Conservation (phyloP, 2,329 filamentous ascomycete species). For the Knufia petricola region DNA sequence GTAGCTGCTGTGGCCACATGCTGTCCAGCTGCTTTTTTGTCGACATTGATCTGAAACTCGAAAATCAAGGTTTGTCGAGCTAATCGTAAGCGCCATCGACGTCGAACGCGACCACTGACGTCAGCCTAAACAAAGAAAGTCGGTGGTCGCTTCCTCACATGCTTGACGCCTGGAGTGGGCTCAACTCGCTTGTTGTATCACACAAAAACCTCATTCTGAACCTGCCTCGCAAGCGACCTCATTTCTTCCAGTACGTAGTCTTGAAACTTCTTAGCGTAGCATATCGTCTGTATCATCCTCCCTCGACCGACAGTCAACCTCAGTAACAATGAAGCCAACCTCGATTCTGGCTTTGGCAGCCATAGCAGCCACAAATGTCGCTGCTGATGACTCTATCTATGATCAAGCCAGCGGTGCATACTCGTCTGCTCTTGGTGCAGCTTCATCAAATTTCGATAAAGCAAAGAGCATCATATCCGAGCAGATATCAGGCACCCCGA, state of each 20-base stretch:
- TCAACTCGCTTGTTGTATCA: not conserved
- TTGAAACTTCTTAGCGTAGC: too few species aligned
- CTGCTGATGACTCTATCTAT: constrained; percentile 34
- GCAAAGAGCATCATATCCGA: constrained; percentile 59
- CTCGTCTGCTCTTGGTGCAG: constrained; percentile 53
- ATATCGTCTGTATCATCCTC: not conserved
- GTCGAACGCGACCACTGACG: not conserved
- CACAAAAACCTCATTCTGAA: not conserved
- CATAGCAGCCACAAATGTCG: constrained; percentile 26
- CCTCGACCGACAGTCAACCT: not conserved
- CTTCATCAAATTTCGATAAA: constrained; percentile 58
- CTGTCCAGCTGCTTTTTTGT: too few species aligned
- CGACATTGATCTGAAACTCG: not conserved
- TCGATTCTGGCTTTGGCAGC: constrained; percentile 1
- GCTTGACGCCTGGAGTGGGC: not conserved
- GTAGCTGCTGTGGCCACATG: too few species aligned
- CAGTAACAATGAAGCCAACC: not conserved
- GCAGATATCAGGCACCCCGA: constrained; percentile 58
- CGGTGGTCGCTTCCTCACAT: not conserved
- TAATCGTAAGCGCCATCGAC: not conserved
- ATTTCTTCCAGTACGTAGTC: not conserved
- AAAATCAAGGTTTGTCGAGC: not conserved
- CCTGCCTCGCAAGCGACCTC: constrained; percentile 9
- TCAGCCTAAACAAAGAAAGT: not conserved
- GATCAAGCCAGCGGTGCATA: constrained; percentile 42